These are phyloP conservation scores for Ophiostoma sp. DNA, from an alignment of 2,329 filamentous ascomycete species.

Conservation along the genomic window DNA sequence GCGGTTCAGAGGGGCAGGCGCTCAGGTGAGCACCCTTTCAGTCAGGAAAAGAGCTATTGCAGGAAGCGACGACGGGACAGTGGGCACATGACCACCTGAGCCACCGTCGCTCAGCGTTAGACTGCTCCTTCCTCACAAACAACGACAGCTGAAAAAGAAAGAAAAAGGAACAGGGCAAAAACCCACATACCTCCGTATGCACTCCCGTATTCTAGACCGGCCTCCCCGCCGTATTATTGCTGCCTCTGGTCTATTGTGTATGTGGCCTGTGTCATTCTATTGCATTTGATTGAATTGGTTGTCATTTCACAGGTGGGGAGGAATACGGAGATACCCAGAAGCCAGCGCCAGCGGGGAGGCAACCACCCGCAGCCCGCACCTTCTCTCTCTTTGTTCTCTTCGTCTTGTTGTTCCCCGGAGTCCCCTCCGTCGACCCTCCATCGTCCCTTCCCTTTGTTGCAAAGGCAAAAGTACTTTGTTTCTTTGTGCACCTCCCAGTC, in stretches of 20 bases:
- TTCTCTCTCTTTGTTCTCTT: neutral
- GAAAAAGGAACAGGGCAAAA: neutral
- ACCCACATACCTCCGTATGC: neutral
- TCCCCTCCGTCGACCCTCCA: neutral
- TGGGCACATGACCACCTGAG: conserved; percentile 4
- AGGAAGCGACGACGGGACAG: neutral
- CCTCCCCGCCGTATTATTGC: conserved; percentile 1
- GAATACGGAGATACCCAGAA: neutral
- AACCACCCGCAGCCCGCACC: neutral
- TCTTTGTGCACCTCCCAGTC: neutral
- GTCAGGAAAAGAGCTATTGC: neutral
- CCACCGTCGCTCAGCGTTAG: neutral
- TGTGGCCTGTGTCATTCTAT: neutral
- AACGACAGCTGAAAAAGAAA: neutral
- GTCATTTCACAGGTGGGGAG: neutral
- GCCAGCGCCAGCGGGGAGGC: neutral
- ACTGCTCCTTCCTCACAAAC: neutral
- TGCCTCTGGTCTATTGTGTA: neutral
- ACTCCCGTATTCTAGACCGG: conserved; percentile 14
- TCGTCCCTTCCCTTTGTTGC: neutral
- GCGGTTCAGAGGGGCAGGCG: neutral
- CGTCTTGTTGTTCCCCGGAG: no score
- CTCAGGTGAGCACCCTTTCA: conserved; percentile 6
- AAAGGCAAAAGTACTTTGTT: neutral
- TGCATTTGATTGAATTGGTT: neutral